These are phyloP conservation scores for Phylloporus sp. DNA, from an alignment of 768 basidiomycete genomes.

Conservation along the genomic window DNA sequence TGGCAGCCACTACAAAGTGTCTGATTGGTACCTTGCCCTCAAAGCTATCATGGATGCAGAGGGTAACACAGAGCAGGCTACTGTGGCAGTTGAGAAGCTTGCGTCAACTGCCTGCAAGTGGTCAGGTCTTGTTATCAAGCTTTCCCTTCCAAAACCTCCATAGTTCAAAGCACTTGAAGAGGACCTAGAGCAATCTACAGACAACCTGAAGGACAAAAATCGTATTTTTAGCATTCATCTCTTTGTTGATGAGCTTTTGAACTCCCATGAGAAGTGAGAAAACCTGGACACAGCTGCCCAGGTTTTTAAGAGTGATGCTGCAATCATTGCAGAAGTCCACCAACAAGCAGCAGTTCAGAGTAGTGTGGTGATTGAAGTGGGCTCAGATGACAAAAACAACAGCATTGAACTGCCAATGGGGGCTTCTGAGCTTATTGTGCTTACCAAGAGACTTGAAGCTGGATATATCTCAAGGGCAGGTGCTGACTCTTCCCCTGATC, in stretches of 20 bases:
- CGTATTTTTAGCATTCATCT: background rate
- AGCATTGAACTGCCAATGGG: background rate
- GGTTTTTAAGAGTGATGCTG: background rate
- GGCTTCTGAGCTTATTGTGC: background rate
- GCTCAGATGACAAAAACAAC: background rate
- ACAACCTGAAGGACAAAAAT: background rate
- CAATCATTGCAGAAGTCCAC: background rate
- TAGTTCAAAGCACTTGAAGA: background rate
- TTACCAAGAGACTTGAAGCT: background rate
- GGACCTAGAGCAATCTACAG: background rate
- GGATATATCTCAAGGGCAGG: too few species aligned
- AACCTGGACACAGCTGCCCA: background rate
- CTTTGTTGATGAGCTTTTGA: background rate
- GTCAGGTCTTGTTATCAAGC: background rate
- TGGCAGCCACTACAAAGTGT: too few species aligned
- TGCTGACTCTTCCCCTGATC: too few species aligned
- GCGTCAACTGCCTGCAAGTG: background rate
- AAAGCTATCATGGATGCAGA: too few species aligned
- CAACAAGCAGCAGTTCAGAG: too few species aligned
- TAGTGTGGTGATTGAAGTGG: background rate
- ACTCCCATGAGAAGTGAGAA: background rate
- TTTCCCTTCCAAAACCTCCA: background rate
- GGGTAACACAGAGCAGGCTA: too few species aligned
- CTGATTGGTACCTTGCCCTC: too few species aligned
- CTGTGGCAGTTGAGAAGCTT: background rate